Base-by-base conservation (phyloP, 495 filamentous ascomycete species). In the Staphylotrichum tortipilum region DNA sequence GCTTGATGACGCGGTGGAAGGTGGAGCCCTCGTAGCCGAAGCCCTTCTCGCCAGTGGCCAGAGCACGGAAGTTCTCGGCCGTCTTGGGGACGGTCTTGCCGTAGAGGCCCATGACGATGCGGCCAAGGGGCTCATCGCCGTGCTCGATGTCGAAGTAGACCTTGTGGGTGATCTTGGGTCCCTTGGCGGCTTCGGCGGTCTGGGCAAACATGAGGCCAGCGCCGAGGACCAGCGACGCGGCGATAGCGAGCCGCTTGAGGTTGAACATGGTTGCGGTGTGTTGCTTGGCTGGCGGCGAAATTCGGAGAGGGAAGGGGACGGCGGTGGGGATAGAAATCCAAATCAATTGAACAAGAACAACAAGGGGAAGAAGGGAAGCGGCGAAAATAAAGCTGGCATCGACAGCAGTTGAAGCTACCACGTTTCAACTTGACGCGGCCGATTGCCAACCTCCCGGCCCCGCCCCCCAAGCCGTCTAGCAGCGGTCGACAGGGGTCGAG, bases 81-180 rank as follows among this genome's bases (percentile, higher is more conserved):
- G 92, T 98, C 82, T 88, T 84, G 50, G 92, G 92, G n/a, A 94
- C 88, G 35, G 92, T 97, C 80, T 94, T 94, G 65, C 94, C 92
- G 64, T 99, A 99, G 46, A 99, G 79, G 59, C 92, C 92, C 38
- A 99, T 81, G 52, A 95, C 88, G 62, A 99, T 82, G 43, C 85
- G 79, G 45, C 92, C 92, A 31, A 97, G 58, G 18, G 79, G 58
- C 71, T 96, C 78, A 57, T 88, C 94, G 57, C 87, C 94, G 69
- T 96, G 89, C 53, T 82, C 71, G 56, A 99, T 88, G 61, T 97
- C 94, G 66, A 99, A 97, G 70, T 83, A 96, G 64, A 96, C 89
- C 82, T 95, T 95, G 74, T 83, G 77, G 57, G 90, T 96, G 71
- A 99, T 94, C 80, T 94, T 91, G 22, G 92, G 92, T 28, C 92